Percentiles rank a stretch among this genome's conserved stretches.
These are phyloP conservation scores for Meyerozyma elateridarum DNA, from an alignment of 1,139 yeast species.

Conservation along the genomic window DNA sequence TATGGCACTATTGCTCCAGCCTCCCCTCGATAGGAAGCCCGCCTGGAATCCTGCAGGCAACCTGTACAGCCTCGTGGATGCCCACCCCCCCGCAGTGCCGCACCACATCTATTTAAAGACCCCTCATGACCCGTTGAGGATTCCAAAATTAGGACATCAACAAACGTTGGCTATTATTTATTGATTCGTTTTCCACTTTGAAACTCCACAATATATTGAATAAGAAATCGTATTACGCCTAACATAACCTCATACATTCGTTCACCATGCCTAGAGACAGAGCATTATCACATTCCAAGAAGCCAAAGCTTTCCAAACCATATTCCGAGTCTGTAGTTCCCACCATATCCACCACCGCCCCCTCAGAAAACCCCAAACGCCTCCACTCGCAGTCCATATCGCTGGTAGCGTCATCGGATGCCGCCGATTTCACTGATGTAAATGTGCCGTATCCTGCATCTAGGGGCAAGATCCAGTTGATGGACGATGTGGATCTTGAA, in stretches of 20 bases:
- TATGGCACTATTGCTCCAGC: too few species aligned
- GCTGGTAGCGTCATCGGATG: slow-evolving; percentile 15
- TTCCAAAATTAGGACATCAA: neutral
- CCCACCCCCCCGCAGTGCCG: slow-evolving; percentile 2
- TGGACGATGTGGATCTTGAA: slow-evolving; percentile 33
- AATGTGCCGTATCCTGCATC: slow-evolving; percentile 6
- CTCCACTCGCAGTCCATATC: slow-evolving; percentile 18
- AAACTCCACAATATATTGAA: too few species aligned
- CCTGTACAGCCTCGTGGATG: slow-evolving; percentile 3
- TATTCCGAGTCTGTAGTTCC: slow-evolving; percentile 4
- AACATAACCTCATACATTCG: too few species aligned
- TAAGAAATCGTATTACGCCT: too few species aligned
- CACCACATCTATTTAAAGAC: neutral
- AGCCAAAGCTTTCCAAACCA: slow-evolving; percentile 1
- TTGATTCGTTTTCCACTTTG: too few species aligned
- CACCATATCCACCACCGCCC: slow-evolving; percentile 6
- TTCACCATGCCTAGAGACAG: neutral
- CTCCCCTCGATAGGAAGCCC: too few species aligned
- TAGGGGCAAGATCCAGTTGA: slow-evolving; percentile 15
- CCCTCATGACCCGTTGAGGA: neutral
- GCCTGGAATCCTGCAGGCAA: slow-evolving; percentile 1
- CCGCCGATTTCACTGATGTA: slow-evolving; percentile 8
- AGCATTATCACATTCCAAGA: neutral
- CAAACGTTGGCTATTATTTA: too few species aligned
- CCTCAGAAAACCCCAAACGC: slow-evolving; percentile 14